phyloP scores from a whole-genome alignment of 2,329 filamentous ascomycete genomes.

The Aureobasidium musti region DNA sequence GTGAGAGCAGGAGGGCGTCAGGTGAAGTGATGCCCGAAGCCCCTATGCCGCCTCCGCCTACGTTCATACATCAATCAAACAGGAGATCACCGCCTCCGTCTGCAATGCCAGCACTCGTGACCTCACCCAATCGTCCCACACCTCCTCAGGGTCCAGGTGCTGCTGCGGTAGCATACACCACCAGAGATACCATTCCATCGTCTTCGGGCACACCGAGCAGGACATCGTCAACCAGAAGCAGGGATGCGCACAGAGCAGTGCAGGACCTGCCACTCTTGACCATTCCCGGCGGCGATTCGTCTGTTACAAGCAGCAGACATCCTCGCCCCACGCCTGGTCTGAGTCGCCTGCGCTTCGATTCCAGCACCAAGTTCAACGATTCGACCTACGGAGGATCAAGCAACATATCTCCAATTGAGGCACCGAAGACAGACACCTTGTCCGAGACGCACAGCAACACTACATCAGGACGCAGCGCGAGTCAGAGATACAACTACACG shows the following conservation, averaged over 20 bases:
- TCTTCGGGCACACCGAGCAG: conserved; percentile 4
- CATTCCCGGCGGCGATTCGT: neutral
- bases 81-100: conserved; percentile 14
- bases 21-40: neutral
- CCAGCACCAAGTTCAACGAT: conserved; percentile 2
- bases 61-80: neutral
- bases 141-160: neutral
- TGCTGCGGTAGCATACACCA: neutral
- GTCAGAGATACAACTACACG: conserved; percentile 14
- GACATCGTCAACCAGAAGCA: conserved; percentile 8
- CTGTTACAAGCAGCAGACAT: neutral
- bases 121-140: neutral
- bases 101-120: neutral
- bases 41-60: conserved; percentile 6
- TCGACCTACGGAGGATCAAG: conserved; percentile 5
- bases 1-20: neutral
- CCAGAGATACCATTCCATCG: conserved; percentile 5
- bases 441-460: conserved; percentile 18
- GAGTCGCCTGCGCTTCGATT: neutral
- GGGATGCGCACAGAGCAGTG: neutral
- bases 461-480: conserved; percentile 8
- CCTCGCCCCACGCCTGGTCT: neutral
- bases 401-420: conserved; percentile 16
- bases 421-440: neutral
- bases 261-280: neutral